phyloP scores from a whole-genome alignment of 2,329 filamentous ascomycete species.

The Lachnellula occidentalis region DNA sequence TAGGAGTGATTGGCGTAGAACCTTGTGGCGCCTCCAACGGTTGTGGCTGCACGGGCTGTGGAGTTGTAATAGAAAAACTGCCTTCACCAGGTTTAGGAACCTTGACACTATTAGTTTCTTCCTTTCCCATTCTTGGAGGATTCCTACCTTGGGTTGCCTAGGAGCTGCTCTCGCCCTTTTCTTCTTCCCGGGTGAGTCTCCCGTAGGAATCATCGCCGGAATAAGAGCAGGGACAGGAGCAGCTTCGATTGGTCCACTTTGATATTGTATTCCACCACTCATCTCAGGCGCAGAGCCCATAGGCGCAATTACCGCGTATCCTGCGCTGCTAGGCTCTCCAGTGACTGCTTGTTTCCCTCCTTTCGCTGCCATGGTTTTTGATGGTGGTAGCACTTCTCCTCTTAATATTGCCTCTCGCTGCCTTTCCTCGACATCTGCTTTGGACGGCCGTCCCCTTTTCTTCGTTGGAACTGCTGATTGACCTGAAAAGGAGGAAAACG shows the following conservation, averaged over 20 bases:
- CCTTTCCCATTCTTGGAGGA: not conserved
- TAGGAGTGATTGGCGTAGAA: not conserved
- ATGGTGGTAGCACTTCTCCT: slow-evolving; percentile 24
- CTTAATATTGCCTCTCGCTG: slow-evolving; percentile 23
- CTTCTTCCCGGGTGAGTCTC: slow-evolving; percentile 20
- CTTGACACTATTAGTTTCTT: slow-evolving; percentile 1
- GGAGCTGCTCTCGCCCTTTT: slow-evolving; percentile 13
- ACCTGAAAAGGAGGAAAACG: slow-evolving; percentile 13
- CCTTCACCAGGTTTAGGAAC: slow-evolving; percentile 18
- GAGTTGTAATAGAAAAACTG: slow-evolving; percentile 11
- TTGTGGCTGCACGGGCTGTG: slow-evolving; percentile 4
- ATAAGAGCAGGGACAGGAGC: not conserved
- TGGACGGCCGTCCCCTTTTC: slow-evolving; percentile 30
- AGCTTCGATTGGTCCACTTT: slow-evolving; percentile 6
- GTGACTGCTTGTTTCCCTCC: slow-evolving; percentile 3
- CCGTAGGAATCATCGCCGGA: not conserved
- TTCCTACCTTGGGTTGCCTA: slow-evolving; percentile 18
- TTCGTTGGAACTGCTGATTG: slow-evolving; percentile 13
- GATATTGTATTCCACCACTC: slow-evolving; percentile 8
- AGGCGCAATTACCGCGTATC: slow-evolving; percentile 9
- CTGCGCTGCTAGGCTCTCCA: slow-evolving; percentile 11
- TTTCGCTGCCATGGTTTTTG: slow-evolving; percentile 4
- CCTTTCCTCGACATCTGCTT: slow-evolving; percentile 26
- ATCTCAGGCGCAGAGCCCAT: slow-evolving; percentile 4
- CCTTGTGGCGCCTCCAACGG: not conserved